phyloP scores from a whole-genome alignment of 208 protist species.

The Porcisia hertigi region DNA sequence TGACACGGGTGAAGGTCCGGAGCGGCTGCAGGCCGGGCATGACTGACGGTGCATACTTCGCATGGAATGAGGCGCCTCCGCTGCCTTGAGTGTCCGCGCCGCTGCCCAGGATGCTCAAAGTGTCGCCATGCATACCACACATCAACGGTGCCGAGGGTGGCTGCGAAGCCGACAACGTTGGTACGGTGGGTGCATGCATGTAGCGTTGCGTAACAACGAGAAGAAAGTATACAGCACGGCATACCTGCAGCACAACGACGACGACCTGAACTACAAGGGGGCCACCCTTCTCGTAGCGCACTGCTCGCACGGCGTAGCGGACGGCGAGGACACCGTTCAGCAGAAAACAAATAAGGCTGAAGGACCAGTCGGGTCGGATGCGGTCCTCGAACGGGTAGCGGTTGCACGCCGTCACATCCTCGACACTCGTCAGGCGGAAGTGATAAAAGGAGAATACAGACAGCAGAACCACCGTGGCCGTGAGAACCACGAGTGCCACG shows the following conservation, averaged over 20 bases:
- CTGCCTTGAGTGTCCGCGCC: neutral
- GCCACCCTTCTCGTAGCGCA: conserved; percentile 55
- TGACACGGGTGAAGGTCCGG: conserved; percentile 8
- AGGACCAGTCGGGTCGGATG: conserved; percentile 42
- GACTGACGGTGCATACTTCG: too few relatives aligned
- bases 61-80: neutral
- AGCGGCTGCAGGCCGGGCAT: neutral
- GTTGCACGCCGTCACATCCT: conserved; percentile 54
- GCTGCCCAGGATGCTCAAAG: neutral
- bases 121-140: neutral
- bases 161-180: neutral
- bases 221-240: conserved; percentile 48
- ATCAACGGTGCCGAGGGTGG: neutral
- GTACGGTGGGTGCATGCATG: conserved; percentile 1
- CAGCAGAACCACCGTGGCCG: conserved; percentile 13
- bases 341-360: conserved; percentile 49
- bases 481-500: conserved; percentile 17
- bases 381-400: conserved; percentile 25
- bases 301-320: conserved; percentile 50
- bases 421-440: conserved; percentile 3
- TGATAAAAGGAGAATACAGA: conserved; percentile 5
- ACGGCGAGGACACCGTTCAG: conserved; percentile 45
- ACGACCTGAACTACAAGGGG: conserved; percentile 52
- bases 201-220: conserved; percentile 26
- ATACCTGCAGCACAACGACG: conserved; percentile 42